Evolutionary conservation across 2,329 filamentous ascomycete genomes (phyloP), one percentile per base, ranked within the genome.

Genomic region (Sporothrix variecibatus): DNA sequence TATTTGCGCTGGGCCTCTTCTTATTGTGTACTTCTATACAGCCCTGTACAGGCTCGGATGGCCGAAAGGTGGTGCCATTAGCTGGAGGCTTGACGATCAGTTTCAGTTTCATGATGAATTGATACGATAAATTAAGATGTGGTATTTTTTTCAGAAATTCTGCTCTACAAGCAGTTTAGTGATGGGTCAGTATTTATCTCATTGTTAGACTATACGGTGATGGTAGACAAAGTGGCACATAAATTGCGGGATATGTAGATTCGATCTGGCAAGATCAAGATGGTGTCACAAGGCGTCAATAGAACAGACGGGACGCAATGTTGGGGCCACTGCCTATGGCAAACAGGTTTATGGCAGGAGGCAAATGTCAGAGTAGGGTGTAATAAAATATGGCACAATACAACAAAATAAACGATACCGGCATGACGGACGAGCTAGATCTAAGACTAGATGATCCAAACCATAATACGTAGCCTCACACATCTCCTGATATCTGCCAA

Each of bases 21-120:
- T 15, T 2, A 20, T 56, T 34, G n/a, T 68, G 62, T 17, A 68
- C 31, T 31, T 67, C 28, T 23, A 68, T 60, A 46, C 62, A 62
- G 46, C 71, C 71, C 20, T 23, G 3, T 17, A 72, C 71, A 23
- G 5, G 15, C 15, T 72, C 71, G 23, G 20, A 26, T 0, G 71
- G 60, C 43, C 26, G 60, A 28, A 46, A 72, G 23, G 38, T 20
- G 8, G n/a, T 34, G 17, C 71, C 60, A 23, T 53, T 56, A 7
- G 62, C 46, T 6, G 71, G 49, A 9, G 58, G 43, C 11, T 60
- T 20, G 17, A 73, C 11, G 11, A n/a, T 28, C 26, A 69, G 38
- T 23, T 28, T 15, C 51, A 73, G 71, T 62, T 73, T 68, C 62
- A 67, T 73, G 43, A 38, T 64, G 71, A n/a, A n/a, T n/a, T n/a